phyloP scores from a whole-genome alignment of 306 rosid species.

The Vicia sativa region DNA sequence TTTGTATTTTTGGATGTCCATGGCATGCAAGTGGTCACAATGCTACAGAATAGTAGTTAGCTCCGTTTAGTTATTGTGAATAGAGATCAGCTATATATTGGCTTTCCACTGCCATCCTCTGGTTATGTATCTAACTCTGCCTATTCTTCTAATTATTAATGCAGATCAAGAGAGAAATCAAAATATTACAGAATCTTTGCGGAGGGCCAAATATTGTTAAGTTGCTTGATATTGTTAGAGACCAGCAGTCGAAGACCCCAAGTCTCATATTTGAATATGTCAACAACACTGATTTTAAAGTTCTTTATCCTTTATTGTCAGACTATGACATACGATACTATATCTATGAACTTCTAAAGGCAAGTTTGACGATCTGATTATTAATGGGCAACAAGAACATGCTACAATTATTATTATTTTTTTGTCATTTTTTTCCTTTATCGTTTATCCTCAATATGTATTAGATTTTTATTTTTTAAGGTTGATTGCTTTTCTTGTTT shows the following conservation, averaged over 20 bases:
- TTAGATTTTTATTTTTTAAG: constrained; percentile 7
- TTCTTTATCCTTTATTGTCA: constrained; percentile 81
- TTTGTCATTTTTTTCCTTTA: constrained; percentile 5
- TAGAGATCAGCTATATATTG: constrained; percentile 6
- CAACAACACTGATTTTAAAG: constrained; percentile 91
- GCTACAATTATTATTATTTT: background rate
- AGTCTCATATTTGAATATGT: constrained; percentile 87
- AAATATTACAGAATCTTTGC: constrained; percentile 90
- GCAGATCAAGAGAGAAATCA: constrained; percentile 97
- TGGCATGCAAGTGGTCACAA: constrained; percentile 14
- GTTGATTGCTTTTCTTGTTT: constrained; percentile 27
- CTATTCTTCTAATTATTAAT: constrained; percentile 24
- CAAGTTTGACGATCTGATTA: constrained; percentile 38
- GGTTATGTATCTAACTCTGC: constrained; percentile 2
- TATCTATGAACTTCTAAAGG: constrained; percentile 86
- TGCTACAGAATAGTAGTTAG: constrained; percentile 4
- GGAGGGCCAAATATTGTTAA: constrained; percentile 91
- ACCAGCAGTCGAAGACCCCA: constrained; percentile 95
- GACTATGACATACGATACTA: constrained; percentile 83
- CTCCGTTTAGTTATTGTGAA: constrained; percentile 29
- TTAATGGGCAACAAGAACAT: constrained; percentile 7
- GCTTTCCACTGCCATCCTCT: background rate
- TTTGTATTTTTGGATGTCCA: constrained; percentile 2
- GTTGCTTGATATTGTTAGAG: constrained; percentile 93
- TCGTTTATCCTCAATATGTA: constrained; percentile 6